These are phyloP conservation scores for Striga hermonthica DNA, from an alignment of 305 asterid species.

Conservation along the genomic window DNA sequence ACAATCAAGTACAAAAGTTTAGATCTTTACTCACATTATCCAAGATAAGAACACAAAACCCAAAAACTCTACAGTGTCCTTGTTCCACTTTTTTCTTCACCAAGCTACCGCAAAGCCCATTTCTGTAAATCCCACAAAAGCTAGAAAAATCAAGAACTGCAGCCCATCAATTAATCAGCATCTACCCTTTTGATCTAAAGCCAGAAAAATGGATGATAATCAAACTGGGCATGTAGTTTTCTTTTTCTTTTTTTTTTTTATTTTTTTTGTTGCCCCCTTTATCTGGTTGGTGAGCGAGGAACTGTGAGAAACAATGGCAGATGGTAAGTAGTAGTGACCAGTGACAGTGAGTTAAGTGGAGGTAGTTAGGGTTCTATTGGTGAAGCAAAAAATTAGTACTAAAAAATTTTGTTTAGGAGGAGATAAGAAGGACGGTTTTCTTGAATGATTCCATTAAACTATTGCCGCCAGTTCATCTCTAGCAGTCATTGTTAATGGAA, in stretches of 20 bases:
- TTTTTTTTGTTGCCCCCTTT: not conserved
- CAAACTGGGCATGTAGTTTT: conserved; percentile 23
- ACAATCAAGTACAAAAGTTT: conserved; percentile 31
- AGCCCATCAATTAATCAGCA: conserved; percentile 29
- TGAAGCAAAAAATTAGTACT: not conserved
- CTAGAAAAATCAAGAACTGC: conserved; percentile 31
- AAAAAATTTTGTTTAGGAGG: not conserved
- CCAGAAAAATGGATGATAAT: conserved; percentile 20
- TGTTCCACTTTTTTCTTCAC: conserved; percentile 31
- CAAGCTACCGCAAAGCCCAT: conserved; percentile 30
- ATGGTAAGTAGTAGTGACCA: not conserved
- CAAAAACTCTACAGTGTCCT: conserved; percentile 19
- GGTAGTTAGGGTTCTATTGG: conserved; percentile 44
- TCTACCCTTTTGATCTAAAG: conserved; percentile 12
- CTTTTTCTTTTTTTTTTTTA: not conserved
- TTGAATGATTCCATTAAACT: conserved; percentile 4
- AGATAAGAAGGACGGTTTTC: not conserved
- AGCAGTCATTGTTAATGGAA: not conserved
- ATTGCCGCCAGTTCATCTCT: conserved; percentile 4
- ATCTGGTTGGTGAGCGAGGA: conserved; percentile 17
- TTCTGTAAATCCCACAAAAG: conserved; percentile 25
- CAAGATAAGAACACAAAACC: conserved; percentile 43
- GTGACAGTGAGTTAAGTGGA: conserved; percentile 40
- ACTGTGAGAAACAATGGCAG: conserved; percentile 29
- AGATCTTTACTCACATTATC: conserved; percentile 58